Conservation (phyloP, 495 filamentous ascomycete species). For the Corynascus novoguineensis region DNA sequence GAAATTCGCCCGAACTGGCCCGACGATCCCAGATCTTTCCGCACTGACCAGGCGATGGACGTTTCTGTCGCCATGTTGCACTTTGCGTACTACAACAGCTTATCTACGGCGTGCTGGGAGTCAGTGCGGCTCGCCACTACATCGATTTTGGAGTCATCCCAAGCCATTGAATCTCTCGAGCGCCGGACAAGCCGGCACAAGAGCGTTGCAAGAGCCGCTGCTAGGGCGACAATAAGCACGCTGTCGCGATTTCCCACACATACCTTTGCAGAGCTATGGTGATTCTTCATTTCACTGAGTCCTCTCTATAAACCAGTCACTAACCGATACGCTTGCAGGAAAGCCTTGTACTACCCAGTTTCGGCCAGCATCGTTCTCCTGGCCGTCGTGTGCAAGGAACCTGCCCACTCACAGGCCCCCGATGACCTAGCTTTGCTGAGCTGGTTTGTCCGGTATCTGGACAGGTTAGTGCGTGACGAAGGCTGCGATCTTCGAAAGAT, state of each 20-base stretch:
- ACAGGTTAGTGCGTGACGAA: background rate
- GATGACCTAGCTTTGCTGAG: background rate
- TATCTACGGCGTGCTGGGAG: background rate
- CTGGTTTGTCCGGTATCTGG: background rate
- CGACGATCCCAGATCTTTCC: background rate
- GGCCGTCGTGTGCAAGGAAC: background rate
- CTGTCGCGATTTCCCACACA: background rate
- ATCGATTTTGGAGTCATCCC: background rate
- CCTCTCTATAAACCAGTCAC: background rate
- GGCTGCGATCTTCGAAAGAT: background rate
- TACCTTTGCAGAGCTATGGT: background rate
- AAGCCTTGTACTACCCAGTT: background rate
- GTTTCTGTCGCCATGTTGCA: background rate
- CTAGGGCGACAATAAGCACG: background rate
- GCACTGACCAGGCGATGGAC: background rate
- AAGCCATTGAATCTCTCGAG: background rate
- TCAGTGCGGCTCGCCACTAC: background rate
- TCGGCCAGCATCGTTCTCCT: background rate
- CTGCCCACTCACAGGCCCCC: background rate
- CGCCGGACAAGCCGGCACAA: background rate
- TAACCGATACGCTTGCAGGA: background rate
- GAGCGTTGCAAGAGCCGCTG: background rate
- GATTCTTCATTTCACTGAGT: background rate
- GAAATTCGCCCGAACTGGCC: background rate
- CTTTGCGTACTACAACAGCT: background rate